A percentile compares a stretch with the other conserved stretches of the same genome.
These are phyloP conservation scores for Cutaneotrichosporon sp. DNA, from an alignment of 1,284 basidiomycete species.

Conservation along the genomic window DNA sequence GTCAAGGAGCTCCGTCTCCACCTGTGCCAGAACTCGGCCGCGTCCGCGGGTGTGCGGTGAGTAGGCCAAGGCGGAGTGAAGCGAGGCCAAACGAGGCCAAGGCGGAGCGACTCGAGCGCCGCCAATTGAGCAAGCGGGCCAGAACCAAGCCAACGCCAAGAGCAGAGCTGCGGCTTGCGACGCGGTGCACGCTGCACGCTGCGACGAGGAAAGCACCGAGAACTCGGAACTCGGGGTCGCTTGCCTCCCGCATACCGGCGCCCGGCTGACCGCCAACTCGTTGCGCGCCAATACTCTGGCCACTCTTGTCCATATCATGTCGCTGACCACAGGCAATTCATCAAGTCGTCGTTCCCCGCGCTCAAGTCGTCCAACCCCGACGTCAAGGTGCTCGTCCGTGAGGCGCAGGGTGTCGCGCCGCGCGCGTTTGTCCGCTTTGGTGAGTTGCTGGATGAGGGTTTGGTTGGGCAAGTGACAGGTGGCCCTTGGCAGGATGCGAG, in stretches of 20 bases:
- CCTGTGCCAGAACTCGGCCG: slow-evolving; percentile 74
- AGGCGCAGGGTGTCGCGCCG: slow-evolving; percentile 84
- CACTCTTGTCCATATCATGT: too few relatives aligned
- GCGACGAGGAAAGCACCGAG: too few relatives aligned
- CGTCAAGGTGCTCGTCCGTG: slow-evolving; percentile 82
- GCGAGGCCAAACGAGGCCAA: background rate
- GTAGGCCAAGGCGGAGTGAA: slow-evolving; percentile 31
- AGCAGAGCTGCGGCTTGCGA: too few relatives aligned
- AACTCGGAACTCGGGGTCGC: too few relatives aligned
- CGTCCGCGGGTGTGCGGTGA: slow-evolving; percentile 80
- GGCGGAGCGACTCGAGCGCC: too few relatives aligned
- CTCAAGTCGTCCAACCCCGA: slow-evolving; percentile 89
- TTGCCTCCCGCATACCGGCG: too few relatives aligned
- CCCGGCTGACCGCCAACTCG: background rate
- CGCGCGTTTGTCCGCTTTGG: slow-evolving; percentile 87
- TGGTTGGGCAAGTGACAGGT: background rate
- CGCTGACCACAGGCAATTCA: slow-evolving; percentile 66
- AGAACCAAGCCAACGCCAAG: too few relatives aligned
- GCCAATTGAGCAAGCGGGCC: too few relatives aligned
- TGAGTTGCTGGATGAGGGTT: slow-evolving; percentile 55
- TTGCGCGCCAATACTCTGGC: too few relatives aligned
- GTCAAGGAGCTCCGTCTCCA: slow-evolving; percentile 82
- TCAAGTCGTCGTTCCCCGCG: slow-evolving; percentile 71
- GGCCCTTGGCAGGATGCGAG: too few relatives aligned
- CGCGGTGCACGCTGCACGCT: too few relatives aligned